These are phyloP conservation scores for Smithsoniella earleae DNA, from an alignment of 163 green algal species.

Conservation along the genomic window DNA sequence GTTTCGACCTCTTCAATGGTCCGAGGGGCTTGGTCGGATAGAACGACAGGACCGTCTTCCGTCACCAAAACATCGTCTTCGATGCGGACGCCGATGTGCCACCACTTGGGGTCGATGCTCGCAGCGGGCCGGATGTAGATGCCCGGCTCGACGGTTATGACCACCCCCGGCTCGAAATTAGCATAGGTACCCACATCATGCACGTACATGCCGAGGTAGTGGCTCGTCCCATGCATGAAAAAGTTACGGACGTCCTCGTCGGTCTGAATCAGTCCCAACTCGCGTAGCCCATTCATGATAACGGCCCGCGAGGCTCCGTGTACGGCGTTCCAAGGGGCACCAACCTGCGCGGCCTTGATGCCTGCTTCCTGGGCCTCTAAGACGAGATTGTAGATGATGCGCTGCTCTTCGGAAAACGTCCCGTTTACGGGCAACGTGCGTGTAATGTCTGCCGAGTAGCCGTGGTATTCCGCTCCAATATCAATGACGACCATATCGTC, in stretches of 20 bases:
- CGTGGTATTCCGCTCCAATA: constrained; percentile 61
- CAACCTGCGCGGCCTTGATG: constrained; percentile 31
- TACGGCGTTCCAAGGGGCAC: constrained; percentile 33
- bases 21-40: constrained; percentile 31
- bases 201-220: constrained; percentile 76
- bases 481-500: constrained; percentile 73
- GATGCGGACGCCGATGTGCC: constrained; percentile 70
- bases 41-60: constrained; percentile 42
- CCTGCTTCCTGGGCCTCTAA: constrained; percentile 45
- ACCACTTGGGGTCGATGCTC: constrained; percentile 46
- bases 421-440: constrained; percentile 70
- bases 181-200: constrained; percentile 60
- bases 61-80: constrained; percentile 77
- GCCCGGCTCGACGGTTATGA: constrained; percentile 76
- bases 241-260: constrained; percentile 32
- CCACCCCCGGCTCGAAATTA: constrained; percentile 54
- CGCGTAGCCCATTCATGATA: background rate
- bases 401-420: constrained; percentile 49
- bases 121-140: constrained; percentile 64
- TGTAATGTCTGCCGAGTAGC: constrained; percentile 70
- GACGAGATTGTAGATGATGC: constrained; percentile 67
- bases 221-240: constrained; percentile 51
- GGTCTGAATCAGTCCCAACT: background rate
- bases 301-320: background rate
- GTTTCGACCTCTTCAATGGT: background rate